Evolutionary conservation across 768 basidiomycete species (phyloP).

Genomic region (Mrakia hoshinonis): DNA sequence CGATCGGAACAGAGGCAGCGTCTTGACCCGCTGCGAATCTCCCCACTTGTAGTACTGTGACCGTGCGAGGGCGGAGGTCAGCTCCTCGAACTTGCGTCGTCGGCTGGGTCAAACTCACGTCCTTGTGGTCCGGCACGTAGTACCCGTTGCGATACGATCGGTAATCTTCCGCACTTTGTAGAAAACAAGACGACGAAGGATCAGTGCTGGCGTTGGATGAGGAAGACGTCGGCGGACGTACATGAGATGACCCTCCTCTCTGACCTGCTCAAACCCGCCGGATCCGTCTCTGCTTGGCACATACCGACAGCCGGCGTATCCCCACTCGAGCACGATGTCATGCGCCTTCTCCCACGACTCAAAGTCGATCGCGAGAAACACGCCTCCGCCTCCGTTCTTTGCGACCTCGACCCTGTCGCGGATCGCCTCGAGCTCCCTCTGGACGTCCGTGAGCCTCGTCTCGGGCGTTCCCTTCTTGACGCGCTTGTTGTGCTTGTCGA

Average conservation of each 20-base stretch:
- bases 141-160: slow-evolving; percentile 51
- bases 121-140: slow-evolving; percentile 57
- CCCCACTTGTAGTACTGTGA: slow-evolving; percentile 61
- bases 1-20: slow-evolving; percentile 1
- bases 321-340: slow-evolving; percentile 66
- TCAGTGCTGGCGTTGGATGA: background rate
- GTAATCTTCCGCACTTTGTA: slow-evolving; percentile 50
- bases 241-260: slow-evolving; percentile 5
- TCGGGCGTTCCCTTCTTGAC: slow-evolving; percentile 54
- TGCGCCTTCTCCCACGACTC: background rate
- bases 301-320: slow-evolving; percentile 61
- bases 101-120: slow-evolving; percentile 44
- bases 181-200: background rate
- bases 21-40: slow-evolving; percentile 50
- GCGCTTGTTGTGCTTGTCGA: slow-evolving; percentile 71
- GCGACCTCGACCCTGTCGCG: background rate
- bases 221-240: background rate
- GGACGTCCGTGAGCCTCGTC: slow-evolving; percentile 36
- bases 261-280: background rate
- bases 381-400: background rate
- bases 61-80: background rate
- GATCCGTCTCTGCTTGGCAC: slow-evolving; percentile 37
- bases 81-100: background rate
- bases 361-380: slow-evolving; percentile 60
- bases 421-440: background rate